Evolutionary conservation across 2,329 filamentous ascomycete species (phyloP), one percentile per base, ranked within the genome.

Genomic region (Rhynchosporium graminicola): DNA sequence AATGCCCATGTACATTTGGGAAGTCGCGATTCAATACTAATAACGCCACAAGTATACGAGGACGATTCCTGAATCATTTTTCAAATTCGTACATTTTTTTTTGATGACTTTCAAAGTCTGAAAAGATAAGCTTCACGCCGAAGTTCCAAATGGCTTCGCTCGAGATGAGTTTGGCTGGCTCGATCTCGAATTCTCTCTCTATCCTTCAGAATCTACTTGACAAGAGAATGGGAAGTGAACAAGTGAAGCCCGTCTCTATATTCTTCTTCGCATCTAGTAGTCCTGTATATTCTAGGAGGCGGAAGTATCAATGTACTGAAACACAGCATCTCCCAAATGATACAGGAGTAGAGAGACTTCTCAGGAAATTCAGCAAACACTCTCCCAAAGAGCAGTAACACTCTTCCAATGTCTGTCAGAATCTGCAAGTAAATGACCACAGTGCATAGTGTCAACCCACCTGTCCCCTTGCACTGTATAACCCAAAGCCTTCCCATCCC

Each of bases 371-470:
- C 56, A 65, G 43, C 57, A 62, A 43, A 62, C 63, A 42, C 42
- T 62, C 26, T 45, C 36, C 71, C 71, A 73, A 10, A 71, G 51
- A 15, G 52, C 63, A 57, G 63, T 26, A 57, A 72, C 68, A 58
- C 64, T 59, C 20, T 3, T 56, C 69, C 70, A 71, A 65, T 72
- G 72, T 43, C 66, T 62, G 43, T 62, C 57, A 10, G 57, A 50
- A 64, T 69, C 66, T 15, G 42, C 45, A 20, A 68, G 45, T 58
- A 70, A 61, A 67, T 69, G 69, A 5, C 62, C 67, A 33, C 60
- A 67, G 68, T 73, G 70, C 3, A 63, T 60, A 57, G 57, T 71
- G 4, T 56, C 61, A 45, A 55, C 54, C 63, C 65, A 73, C 61
- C 63, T 67, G 29, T 69, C 67, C 36, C 36, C 60, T 4, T 63